A percentile compares a stretch with the other conserved stretches of the same genome.
Evolutionary conservation across 2,329 filamentous ascomycete genomes (phyloP).

Genomic region (Diplodia sapinea): DNA sequence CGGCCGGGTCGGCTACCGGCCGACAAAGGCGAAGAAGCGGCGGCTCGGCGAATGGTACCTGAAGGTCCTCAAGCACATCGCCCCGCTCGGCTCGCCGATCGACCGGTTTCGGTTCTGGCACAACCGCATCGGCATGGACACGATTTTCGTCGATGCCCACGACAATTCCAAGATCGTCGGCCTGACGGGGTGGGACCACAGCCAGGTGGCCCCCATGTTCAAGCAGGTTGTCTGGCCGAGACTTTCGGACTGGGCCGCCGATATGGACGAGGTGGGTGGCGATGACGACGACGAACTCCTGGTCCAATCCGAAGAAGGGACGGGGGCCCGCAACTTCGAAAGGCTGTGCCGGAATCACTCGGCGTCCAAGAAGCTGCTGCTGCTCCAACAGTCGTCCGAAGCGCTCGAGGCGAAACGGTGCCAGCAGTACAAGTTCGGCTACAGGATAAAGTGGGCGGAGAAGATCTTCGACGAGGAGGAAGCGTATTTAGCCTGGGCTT

Average conservation of each 20-base stretch:
- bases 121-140: background rate
- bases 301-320: no score
- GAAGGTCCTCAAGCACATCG: no score
- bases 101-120: no score
- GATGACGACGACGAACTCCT: background rate
- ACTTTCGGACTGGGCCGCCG: background rate
- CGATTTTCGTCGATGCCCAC: background rate
- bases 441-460: background rate
- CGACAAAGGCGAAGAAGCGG: no score
- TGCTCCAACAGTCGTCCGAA: slow-evolving; percentile 62
- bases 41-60: no score
- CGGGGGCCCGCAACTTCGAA: background rate
- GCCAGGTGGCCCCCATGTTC: background rate
- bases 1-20: no score
- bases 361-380: background rate
- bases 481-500: background rate
- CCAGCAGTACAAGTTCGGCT: background rate
- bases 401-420: slow-evolving; percentile 49
- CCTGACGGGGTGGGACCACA: background rate
- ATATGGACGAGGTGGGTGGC: background rate
- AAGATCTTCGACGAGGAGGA: background rate
- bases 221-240: background rate
- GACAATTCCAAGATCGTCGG: background rate
- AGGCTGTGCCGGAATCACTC: background rate
- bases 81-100: no score